phyloP scores from a whole-genome alignment of 2,329 filamentous ascomycete genomes.

The Aspergillus sp. region DNA sequence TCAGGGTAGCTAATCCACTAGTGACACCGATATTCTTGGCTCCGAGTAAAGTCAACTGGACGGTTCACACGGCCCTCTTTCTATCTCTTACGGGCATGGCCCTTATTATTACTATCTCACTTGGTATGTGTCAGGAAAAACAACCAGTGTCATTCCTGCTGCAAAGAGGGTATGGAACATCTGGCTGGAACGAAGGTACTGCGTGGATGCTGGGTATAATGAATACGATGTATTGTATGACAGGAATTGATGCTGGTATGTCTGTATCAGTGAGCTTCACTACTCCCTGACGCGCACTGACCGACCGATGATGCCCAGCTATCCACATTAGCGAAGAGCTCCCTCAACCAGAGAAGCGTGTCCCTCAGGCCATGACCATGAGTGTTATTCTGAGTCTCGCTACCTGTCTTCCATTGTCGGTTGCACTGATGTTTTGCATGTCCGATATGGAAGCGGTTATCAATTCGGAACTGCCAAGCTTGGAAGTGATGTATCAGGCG shows the following conservation, averaged over 20 bases:
- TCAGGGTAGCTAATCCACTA: neutral
- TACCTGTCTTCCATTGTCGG: constrained; percentile 14
- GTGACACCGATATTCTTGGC: neutral
- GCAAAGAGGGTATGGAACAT: neutral
- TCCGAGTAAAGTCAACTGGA: neutral
- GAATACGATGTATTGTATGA: neutral
- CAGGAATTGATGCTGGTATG: neutral
- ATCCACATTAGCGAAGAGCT: constrained; percentile 16
- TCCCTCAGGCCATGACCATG: constrained; percentile 22
- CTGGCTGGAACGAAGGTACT: neutral
- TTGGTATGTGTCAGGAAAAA: neutral
- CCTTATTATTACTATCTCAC: neutral
- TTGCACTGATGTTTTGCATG: constrained; percentile 22
- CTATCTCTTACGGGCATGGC: neutral
- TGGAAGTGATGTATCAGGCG: constrained; percentile 16
- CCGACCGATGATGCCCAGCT: neutral
- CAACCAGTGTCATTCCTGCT: neutral
- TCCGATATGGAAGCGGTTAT: constrained; percentile 20
- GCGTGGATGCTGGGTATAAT: constrained; percentile 3
- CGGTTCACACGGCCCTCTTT: neutral
- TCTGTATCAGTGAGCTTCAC: no score
- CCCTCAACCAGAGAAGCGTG: constrained; percentile 15
- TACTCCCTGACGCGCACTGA: neutral
- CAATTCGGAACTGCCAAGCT: constrained; percentile 14
- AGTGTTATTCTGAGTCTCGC: constrained; percentile 3